These are phyloP conservation scores for Candida labiduridarum DNA, from an alignment of 1,139 yeast species.

Conservation along the genomic window DNA sequence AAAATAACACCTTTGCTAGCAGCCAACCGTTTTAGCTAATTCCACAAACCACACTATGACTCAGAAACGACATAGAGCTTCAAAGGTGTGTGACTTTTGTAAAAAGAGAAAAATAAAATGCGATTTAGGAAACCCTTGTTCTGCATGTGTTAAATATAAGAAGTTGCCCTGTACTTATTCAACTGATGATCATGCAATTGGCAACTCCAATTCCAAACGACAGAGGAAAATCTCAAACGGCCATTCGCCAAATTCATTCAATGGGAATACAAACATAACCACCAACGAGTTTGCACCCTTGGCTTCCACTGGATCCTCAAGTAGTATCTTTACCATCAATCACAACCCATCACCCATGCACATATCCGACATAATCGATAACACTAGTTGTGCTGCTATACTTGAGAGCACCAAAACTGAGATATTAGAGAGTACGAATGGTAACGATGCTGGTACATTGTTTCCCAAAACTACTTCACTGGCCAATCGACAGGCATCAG, in stretches of 20 bases:
- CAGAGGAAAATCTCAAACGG: neutral
- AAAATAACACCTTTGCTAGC: neutral
- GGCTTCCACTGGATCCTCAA: neutral
- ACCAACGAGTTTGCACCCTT: neutral
- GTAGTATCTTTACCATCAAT: neutral
- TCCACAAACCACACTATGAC: constrained; percentile 9
- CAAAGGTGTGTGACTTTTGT: constrained; percentile 45
- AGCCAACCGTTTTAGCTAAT: neutral
- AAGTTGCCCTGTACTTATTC: constrained; percentile 28
- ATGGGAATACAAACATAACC: neutral
- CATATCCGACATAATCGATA: neutral
- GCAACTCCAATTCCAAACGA: constrained; percentile 3
- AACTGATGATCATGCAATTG: constrained; percentile 7
- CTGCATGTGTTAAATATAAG: constrained; percentile 41
- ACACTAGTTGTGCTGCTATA: neutral
- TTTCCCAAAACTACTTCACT: neutral
- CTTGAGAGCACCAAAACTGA: neutral
- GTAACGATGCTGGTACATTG: neutral
- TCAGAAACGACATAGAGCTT: constrained; percentile 34
- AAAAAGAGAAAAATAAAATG: constrained; percentile 46
- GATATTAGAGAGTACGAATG: neutral
- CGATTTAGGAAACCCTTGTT: constrained; percentile 44
- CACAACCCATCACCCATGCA: neutral
- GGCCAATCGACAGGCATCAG: constrained; percentile 5
- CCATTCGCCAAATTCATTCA: neutral